These are phyloP conservation scores for Tulasnella sp. DNA, from an alignment of 768 basidiomycete species.

Conservation along the genomic window DNA sequence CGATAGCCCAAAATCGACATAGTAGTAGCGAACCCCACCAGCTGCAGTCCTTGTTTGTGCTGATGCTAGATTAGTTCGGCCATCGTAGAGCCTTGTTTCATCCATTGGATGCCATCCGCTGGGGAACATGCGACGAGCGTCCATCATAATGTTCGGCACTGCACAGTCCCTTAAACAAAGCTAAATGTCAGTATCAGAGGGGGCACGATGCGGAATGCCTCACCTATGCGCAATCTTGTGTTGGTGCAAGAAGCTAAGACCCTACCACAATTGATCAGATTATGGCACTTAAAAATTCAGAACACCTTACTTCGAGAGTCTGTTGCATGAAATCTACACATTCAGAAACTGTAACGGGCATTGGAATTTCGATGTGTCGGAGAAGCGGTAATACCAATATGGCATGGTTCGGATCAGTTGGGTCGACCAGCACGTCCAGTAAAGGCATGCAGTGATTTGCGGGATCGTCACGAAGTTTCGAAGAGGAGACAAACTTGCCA, in stretches of 20 bases:
- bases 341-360: constrained; percentile 1
- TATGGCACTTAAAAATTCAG: background rate
- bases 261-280: background rate
- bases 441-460: constrained; percentile 7
- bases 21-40: no score
- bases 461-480: constrained; percentile 2
- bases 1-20: background rate
- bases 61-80: background rate
- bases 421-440: constrained; percentile 7
- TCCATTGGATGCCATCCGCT: background rate
- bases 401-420: background rate
- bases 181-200: background rate
- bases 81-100: background rate
- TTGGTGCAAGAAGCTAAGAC: constrained; percentile 11
- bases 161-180: background rate
- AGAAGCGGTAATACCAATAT: constrained; percentile 3
- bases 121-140: background rate
- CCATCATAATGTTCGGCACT: background rate
- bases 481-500: background rate
- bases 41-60: no score
- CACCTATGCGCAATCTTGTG: constrained; percentile 9
- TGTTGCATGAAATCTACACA: constrained; percentile 5
- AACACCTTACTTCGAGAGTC: constrained; percentile 8
- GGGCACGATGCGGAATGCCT: background rate
- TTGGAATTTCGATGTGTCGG: background rate